These are phyloP conservation scores for Fomitiporia mediterranea DNA, from an alignment of 1,284 basidiomycete species.

Conservation along the genomic window DNA sequence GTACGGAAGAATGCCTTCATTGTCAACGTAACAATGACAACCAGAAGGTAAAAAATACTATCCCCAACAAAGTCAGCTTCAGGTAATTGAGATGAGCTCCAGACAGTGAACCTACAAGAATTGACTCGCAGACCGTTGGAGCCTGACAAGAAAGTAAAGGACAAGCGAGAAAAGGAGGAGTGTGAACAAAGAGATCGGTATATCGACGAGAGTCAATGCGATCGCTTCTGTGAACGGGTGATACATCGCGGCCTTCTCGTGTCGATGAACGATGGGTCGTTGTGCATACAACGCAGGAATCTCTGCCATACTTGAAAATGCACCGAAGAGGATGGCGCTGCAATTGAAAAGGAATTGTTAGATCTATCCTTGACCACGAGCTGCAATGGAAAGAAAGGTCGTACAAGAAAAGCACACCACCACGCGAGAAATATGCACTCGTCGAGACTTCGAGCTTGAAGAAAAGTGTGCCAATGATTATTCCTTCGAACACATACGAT, in stretches of 20 bases:
- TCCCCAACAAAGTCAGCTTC: conserved; percentile 12
- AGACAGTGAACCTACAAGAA: conserved; percentile 68
- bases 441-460: conserved; percentile 58
- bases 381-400: conserved; percentile 23
- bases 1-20: conserved; percentile 55
- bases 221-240: conserved; percentile 64
- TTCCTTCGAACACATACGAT: conserved; percentile 56
- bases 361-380: not conserved
- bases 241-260: conserved; percentile 55
- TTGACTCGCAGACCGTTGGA: conserved; percentile 48
- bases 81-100: too few relatives aligned
- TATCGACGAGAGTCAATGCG: conserved; percentile 66
- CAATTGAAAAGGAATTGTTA: conserved; percentile 1
- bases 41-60: conserved; percentile 44
- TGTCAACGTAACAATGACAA: conserved; percentile 38
- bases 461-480: conserved; percentile 79
- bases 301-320: conserved; percentile 61
- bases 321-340: conserved; percentile 51
- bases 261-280: conserved; percentile 65
- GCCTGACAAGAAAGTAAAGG: conserved; percentile 61
- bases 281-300: conserved; percentile 69
- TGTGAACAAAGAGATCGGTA: conserved; percentile 58
- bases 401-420: conserved; percentile 72
- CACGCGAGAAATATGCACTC: conserved; percentile 71
- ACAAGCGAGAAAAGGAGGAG: conserved; percentile 48